phyloP scores from a whole-genome alignment of 2,329 filamentous ascomycete genomes.

The Ophiostoma triangulosporum region DNA sequence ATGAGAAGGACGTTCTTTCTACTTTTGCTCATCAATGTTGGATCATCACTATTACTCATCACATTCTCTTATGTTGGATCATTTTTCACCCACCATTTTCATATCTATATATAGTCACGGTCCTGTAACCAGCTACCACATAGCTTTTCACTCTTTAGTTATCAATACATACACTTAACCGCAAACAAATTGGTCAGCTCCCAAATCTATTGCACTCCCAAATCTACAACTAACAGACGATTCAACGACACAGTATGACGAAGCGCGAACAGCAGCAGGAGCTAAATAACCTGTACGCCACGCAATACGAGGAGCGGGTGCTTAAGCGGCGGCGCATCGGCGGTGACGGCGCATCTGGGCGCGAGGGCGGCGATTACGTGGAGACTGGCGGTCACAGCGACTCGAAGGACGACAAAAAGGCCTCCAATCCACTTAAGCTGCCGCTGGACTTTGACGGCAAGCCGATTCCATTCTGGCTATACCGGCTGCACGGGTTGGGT shows the following conservation, averaged over 20 bases:
- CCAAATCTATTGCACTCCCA: no score
- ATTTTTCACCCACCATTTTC: no score
- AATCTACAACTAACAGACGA: no score
- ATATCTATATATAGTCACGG: no score
- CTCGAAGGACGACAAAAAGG: constrained; percentile 68
- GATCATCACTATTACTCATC: no score
- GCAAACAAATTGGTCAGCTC: no score
- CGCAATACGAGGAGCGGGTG: constrained; percentile 31
- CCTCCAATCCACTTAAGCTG: constrained; percentile 94
- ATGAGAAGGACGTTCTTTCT: no score
- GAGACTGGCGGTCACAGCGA: constrained; percentile 31
- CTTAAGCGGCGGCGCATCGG: constrained; percentile 1
- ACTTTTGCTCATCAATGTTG: no score
- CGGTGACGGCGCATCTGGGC: constrained; percentile 18
- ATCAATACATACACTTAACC: no score
- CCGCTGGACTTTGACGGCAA: constrained; percentile 97
- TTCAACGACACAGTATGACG: constrained; percentile 96
- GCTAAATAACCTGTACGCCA: constrained; percentile 63
- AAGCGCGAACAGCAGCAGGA: constrained; percentile 91
- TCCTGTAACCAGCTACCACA: no score
- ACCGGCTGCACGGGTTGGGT: constrained; percentile 88
- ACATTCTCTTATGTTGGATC: no score
- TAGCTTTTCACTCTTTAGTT: no score
- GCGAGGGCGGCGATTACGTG: constrained; percentile 48
- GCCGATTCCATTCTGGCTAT: constrained; percentile 97